Evolutionary conservation across 768 basidiomycete species (phyloP).

Genomic region (Leucogyrophana mollusca): DNA sequence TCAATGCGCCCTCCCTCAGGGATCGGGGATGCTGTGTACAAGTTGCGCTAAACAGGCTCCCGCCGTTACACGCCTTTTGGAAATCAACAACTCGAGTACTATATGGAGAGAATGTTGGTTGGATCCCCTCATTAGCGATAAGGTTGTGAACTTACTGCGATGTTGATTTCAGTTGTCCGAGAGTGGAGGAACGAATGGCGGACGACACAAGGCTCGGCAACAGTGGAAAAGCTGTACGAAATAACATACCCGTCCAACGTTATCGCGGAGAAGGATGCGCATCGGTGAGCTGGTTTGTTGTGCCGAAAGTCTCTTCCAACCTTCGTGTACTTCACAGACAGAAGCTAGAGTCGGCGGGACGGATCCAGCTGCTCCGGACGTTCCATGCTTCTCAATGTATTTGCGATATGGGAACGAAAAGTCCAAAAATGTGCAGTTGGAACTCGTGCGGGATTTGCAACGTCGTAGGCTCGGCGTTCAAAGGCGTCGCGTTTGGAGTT

Average conservation of each 20-base stretch:
- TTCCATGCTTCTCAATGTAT: slow-evolving; percentile 68
- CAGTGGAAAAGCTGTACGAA: slow-evolving; percentile 58
- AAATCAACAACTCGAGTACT: slow-evolving; percentile 44
- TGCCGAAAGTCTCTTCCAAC: slow-evolving; percentile 5
- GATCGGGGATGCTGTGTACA: slow-evolving; percentile 45
- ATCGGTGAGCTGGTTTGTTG: slow-evolving; percentile 36
- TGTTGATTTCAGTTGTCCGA: slow-evolving; percentile 47
- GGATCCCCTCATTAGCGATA: slow-evolving; percentile 14
- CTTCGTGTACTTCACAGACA: slow-evolving; percentile 12
- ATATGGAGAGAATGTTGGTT: slow-evolving; percentile 50
- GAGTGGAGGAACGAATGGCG: slow-evolving; percentile 47
- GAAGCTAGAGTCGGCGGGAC: slow-evolving; percentile 34
- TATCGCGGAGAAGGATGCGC: slow-evolving; percentile 42
- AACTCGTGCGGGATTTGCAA: slow-evolving; percentile 66
- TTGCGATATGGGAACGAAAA: slow-evolving; percentile 62
- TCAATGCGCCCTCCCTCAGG: slow-evolving; percentile 48
- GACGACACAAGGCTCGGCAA: slow-evolving; percentile 30
- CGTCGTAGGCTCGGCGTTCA: slow-evolving; percentile 57
- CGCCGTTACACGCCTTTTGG: slow-evolving; percentile 44
- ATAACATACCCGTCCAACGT: slow-evolving; percentile 33
- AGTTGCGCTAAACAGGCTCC: slow-evolving; percentile 47
- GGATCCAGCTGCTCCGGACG: slow-evolving; percentile 49
- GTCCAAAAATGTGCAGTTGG: slow-evolving; percentile 50
- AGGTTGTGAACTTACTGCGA: slow-evolving; percentile 14
- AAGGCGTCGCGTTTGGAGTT: slow-evolving; percentile 54